These are phyloP conservation scores for Dryadomyces sulphureus DNA, from an alignment of 2,329 filamentous ascomycete species.

Conservation along the genomic window DNA sequence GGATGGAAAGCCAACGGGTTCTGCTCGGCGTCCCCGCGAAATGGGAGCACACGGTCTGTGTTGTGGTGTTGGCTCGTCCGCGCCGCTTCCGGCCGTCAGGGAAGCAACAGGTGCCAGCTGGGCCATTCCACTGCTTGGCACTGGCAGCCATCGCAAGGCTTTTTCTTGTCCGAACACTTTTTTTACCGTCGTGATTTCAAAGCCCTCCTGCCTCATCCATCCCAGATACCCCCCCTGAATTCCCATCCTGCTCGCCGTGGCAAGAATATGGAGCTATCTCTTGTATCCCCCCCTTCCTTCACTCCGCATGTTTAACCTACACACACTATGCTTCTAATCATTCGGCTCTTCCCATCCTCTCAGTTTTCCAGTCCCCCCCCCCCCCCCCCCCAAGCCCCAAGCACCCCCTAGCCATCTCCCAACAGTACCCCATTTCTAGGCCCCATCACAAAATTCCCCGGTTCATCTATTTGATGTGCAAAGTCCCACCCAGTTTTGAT, in stretches of 20 bases:
- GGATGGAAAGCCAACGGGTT: neutral
- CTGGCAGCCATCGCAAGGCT: neutral
- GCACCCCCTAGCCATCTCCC: neutral
- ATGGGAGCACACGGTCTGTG: neutral
- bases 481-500: constrained; percentile 4
- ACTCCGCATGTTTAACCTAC: neutral
- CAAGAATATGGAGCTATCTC: neutral
- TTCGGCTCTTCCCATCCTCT: neutral
- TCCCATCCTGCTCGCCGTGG: neutral
- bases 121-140: neutral
- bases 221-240: constrained; percentile 1
- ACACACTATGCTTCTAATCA: neutral
- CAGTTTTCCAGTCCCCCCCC: neutral
- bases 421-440: too few species aligned
- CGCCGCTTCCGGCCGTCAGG: neutral
- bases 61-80: neutral
- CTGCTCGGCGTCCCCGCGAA: neutral
- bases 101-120: neutral
- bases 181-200: neutral
- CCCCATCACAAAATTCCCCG: neutral
- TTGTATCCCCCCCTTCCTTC: neutral
- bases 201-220: neutral
- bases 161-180: neutral
- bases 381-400: neutral
- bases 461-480: neutral